Evolutionary conservation across 2,329 filamentous ascomycete species (phyloP).

Genomic region (Curvularia sp.): DNA sequence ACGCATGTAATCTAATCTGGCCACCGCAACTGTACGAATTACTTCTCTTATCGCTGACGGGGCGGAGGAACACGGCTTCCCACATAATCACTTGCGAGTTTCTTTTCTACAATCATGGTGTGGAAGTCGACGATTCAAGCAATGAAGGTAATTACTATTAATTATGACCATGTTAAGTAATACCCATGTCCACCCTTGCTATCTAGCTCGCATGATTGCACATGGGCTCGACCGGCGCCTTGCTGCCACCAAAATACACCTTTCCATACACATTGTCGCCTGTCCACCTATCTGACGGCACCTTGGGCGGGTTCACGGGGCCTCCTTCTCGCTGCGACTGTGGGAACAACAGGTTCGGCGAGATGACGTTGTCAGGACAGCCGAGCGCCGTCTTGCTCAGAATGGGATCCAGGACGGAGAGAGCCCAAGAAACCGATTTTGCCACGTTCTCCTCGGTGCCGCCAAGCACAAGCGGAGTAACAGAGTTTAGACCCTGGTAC

Average conservation of each 20-base stretch:
- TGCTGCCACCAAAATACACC: slow-evolving; percentile 37
- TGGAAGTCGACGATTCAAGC: too few species aligned
- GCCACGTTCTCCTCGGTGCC: slow-evolving; percentile 31
- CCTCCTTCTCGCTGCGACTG: slow-evolving; percentile 39
- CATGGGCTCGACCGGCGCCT: slow-evolving; percentile 33
- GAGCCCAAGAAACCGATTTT: slow-evolving; percentile 38
- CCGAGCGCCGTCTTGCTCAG: slow-evolving; percentile 43
- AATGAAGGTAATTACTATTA: too few species aligned
- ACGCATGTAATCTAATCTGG: background rate
- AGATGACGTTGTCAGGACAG: slow-evolving; percentile 39
- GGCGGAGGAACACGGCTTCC: too few species aligned
- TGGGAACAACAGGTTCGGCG: slow-evolving; percentile 42
- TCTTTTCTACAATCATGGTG: background rate
- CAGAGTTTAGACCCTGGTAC: slow-evolving; percentile 48
- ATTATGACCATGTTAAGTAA: too few species aligned
- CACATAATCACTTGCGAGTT: background rate
- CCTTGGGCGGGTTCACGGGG: slow-evolving; percentile 35
- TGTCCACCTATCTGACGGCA: slow-evolving; percentile 31
- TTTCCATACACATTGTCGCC: slow-evolving; percentile 50
- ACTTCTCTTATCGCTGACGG: background rate
- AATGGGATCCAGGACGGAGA: slow-evolving; percentile 41
- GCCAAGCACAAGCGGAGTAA: slow-evolving; percentile 44
- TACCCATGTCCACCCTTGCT: background rate
- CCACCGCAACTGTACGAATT: background rate
- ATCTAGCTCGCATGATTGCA: slow-evolving; percentile 11